Percentiles rank a stretch among this genome's conserved stretches.
These are phyloP conservation scores for Collybia sordida DNA, from an alignment of 768 basidiomycete genomes.

Conservation along the genomic window DNA sequence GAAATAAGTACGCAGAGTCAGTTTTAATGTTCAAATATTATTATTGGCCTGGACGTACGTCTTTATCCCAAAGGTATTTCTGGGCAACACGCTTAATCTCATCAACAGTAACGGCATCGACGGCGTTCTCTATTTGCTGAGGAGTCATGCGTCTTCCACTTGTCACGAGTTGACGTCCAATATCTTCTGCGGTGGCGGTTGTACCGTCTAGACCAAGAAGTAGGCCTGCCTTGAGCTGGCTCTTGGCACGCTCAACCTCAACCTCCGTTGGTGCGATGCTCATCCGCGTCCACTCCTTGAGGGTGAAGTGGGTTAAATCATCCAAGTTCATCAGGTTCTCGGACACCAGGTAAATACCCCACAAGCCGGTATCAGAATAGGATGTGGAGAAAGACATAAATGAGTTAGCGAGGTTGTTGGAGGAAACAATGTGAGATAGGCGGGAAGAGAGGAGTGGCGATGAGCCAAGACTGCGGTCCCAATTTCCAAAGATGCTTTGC, in stretches of 20 bases:
- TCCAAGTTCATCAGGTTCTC: constrained; percentile 95
- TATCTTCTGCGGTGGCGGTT: constrained; percentile 95
- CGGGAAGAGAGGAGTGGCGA: constrained; percentile 87
- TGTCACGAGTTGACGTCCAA: constrained; percentile 96
- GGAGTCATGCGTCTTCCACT: constrained; percentile 89
- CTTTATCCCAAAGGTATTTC: constrained; percentile 97
- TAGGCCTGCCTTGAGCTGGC: constrained; percentile 94
- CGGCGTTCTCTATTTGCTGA: constrained; percentile 88
- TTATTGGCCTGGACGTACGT: constrained; percentile 50
- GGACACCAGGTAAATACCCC: constrained; percentile 96
- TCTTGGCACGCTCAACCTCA: constrained; percentile 97
- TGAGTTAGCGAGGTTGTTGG: constrained; percentile 96
- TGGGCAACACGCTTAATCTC: constrained; percentile 94
- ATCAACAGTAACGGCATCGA: constrained; percentile 83
- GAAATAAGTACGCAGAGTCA: constrained; percentile 11
- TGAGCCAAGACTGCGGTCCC: constrained; percentile 95
- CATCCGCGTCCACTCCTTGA: constrained; percentile 96
- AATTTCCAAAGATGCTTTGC: constrained; percentile 98
- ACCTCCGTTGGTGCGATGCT: constrained; percentile 77
- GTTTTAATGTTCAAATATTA: neutral
- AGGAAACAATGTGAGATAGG: constrained; percentile 87
- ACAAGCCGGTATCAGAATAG: constrained; percentile 97
- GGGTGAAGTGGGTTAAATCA: constrained; percentile 90
- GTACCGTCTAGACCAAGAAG: constrained; percentile 93
- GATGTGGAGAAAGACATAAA: constrained; percentile 99